Conservation (phyloP, 1,284 basidiomycete genomes). For the Ceraceosorus guamensis region DNA sequence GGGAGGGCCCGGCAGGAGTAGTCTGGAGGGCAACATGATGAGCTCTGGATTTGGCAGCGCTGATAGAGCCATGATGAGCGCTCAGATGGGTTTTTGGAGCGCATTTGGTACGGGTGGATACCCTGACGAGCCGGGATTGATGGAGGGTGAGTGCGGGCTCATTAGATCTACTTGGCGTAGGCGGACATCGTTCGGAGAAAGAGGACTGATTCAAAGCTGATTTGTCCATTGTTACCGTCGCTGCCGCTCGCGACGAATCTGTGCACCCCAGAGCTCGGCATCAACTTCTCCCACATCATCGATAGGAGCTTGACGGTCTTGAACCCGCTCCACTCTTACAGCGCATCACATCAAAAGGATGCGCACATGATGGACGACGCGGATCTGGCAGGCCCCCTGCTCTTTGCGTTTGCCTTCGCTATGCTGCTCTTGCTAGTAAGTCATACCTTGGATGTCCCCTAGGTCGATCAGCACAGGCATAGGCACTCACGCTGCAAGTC, state of each 20-base stretch:
- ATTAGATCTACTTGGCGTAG: neutral
- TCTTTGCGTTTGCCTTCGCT: conserved; percentile 75
- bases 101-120: conserved; percentile 47
- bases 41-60: conserved; percentile 7
- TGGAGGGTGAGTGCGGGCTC: conserved; percentile 27
- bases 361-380: conserved; percentile 99
- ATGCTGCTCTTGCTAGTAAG: conserved; percentile 35
- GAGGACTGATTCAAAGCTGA: no score
- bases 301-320: conserved; percentile 90
- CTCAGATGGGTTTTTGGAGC: conserved; percentile 39
- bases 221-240: no score
- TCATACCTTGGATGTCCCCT: neutral
- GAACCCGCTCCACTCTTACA: conserved; percentile 74
- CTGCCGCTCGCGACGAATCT: no score
- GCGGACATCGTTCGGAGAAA: neutral
- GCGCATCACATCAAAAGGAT: conserved; percentile 53
- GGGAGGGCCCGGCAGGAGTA: neutral
- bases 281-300: conserved; percentile 92
- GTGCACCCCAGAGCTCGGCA: conserved; percentile 70
- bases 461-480: no score
- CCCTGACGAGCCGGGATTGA: conserved; percentile 44
- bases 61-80: conserved; percentile 29
- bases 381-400: conserved; percentile 88
- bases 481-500: no score
- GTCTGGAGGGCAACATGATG: conserved; percentile 40